A percentile compares a stretch with the other conserved stretches of the same genome.
phyloP scores from a whole-genome alignment of 2,329 filamentous ascomycete genomes.

The Alternaria atra region DNA sequence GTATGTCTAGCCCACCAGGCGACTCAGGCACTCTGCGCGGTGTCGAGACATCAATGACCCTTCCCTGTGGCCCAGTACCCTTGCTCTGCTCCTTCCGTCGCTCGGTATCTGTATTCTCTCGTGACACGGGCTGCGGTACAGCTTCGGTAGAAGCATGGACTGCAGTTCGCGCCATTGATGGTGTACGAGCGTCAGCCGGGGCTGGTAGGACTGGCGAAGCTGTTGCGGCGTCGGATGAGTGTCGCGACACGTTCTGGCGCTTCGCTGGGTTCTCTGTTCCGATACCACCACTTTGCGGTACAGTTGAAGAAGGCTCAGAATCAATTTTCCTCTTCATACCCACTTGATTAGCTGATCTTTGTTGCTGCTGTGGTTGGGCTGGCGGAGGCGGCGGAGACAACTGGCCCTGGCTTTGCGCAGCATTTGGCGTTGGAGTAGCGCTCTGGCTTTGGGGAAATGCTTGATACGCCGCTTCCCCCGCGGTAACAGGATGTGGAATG shows the following conservation, averaged over 20 bases:
- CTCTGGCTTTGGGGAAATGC: slow-evolving; percentile 28
- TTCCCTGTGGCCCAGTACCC: slow-evolving; percentile 45
- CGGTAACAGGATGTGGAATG: slow-evolving; percentile 45
- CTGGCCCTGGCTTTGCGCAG: slow-evolving; percentile 32
- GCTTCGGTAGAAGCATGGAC: slow-evolving; percentile 26
- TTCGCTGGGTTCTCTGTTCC: slow-evolving; percentile 38
- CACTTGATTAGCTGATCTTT: slow-evolving; percentile 34
- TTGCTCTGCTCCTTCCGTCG: slow-evolving; percentile 40
- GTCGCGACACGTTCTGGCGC: slow-evolving; percentile 44
- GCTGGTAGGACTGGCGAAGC: slow-evolving; percentile 33
- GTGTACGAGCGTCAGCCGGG: slow-evolving; percentile 26
- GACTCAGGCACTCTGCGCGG: slow-evolving; percentile 43
- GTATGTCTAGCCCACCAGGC: slow-evolving; percentile 50
- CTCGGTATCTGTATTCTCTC: slow-evolving; percentile 27
- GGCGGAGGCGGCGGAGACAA: slow-evolving; percentile 28
- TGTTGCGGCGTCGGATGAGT: slow-evolving; percentile 43
- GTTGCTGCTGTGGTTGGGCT: slow-evolving; percentile 33
- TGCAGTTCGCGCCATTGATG: slow-evolving; percentile 31
- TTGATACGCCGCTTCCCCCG: slow-evolving; percentile 28
- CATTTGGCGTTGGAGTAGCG: slow-evolving; percentile 19
- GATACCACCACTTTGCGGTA: slow-evolving; percentile 31
- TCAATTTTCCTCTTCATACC: slow-evolving; percentile 51
- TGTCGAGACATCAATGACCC: slow-evolving; percentile 46
- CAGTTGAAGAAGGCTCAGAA: slow-evolving; percentile 41
- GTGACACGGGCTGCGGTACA: slow-evolving; percentile 17